These are phyloP conservation scores for Fusarium veterinarium DNA, from an alignment of 2,329 filamentous ascomycete genomes.

Conservation along the genomic window DNA sequence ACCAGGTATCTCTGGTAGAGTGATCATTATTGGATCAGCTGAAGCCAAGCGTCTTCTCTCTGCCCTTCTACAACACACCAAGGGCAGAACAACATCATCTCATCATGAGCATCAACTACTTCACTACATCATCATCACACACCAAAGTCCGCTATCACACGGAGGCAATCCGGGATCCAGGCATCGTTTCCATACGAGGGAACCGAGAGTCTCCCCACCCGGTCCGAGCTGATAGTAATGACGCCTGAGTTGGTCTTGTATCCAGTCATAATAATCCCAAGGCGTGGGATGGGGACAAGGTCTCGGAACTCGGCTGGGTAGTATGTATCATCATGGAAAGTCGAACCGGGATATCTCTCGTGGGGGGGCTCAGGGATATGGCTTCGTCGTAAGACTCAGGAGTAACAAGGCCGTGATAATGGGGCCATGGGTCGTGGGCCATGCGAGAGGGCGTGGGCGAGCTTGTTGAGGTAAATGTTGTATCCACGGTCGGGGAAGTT, in stretches of 20 bases:
- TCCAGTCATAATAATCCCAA: slow-evolving; percentile 1
- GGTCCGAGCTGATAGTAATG: slow-evolving; percentile 20
- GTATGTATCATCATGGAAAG: slow-evolving; percentile 1
- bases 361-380: slow-evolving; percentile 20
- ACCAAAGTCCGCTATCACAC: slow-evolving; percentile 21
- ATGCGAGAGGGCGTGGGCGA: slow-evolving; percentile 3
- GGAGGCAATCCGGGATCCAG: slow-evolving; percentile 4
- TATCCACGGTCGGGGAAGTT: background rate
- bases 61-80: slow-evolving; percentile 8
- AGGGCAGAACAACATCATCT: slow-evolving; percentile 1
- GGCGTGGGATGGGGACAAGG: slow-evolving; percentile 24
- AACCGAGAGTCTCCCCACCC: background rate
- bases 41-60: slow-evolving; percentile 1
- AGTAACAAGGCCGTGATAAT: slow-evolving; percentile 23
- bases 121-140: slow-evolving; percentile 23
- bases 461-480: slow-evolving; percentile 32
- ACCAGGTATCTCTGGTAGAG: background rate
- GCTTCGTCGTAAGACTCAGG: slow-evolving; percentile 23
- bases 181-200: slow-evolving; percentile 1
- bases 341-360: slow-evolving; percentile 25
- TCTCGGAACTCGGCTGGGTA: slow-evolving; percentile 19
- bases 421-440: slow-evolving; percentile 27
- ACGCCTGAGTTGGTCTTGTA: background rate
- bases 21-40: background rate
- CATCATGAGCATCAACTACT: slow-evolving; percentile 20